Evolutionary conservation across 1,139 yeast genomes (phyloP), one percentile per base, ranked within the genome.

Genomic region (Sugiyamaella xylanicola): DNA sequence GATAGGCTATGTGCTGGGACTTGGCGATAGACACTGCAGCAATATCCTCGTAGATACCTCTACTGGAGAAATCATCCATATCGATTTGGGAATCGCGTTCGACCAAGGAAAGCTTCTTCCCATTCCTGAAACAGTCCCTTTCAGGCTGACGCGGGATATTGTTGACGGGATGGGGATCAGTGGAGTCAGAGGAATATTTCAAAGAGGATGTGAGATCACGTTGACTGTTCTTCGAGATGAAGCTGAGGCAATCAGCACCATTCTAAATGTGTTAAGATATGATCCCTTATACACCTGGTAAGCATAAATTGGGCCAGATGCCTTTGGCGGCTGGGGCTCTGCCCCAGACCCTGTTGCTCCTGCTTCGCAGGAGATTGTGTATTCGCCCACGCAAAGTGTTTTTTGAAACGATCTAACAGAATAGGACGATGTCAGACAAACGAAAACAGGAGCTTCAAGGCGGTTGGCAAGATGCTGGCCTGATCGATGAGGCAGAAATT

Each of bases 251-350:
- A 88, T 95, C 27, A 72, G 85, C 67, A 87, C 95, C 21, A 88
- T 95, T 50, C 74, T 95, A 57, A 95, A 92, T 66, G 96, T 93
- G 7, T 73, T 95, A 61, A 77, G 87, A 63, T 90, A 95, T 80
- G 99, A 95, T 77, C 98, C 99, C 0, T 77, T 95, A 56, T 92
- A 92, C 66, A 81, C 88, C 1, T 93, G 99, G 99, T 83, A 86
- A 0, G 76, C 89, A 48, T 42, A 7, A n/a, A 8, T 7, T 32
- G 29, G 29, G 29, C 29, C n/a, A n/a, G n/a, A n/a, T n/a, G n/a
- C n/a, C n/a, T n/a, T n/a, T n/a, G n/a, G n/a, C n/a, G n/a, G n/a
- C n/a, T n/a, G n/a, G n/a, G n/a, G n/a, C n/a, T n/a, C n/a, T n/a
- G n/a, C n/a, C n/a, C n/a, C n/a, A n/a, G n/a, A n/a, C n/a, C n/a